A percentile compares a stretch with the other conserved stretches of the same genome.
Conservation (phyloP, 2,329 filamentous ascomycete genomes). For the Boeremia exigua region DNA sequence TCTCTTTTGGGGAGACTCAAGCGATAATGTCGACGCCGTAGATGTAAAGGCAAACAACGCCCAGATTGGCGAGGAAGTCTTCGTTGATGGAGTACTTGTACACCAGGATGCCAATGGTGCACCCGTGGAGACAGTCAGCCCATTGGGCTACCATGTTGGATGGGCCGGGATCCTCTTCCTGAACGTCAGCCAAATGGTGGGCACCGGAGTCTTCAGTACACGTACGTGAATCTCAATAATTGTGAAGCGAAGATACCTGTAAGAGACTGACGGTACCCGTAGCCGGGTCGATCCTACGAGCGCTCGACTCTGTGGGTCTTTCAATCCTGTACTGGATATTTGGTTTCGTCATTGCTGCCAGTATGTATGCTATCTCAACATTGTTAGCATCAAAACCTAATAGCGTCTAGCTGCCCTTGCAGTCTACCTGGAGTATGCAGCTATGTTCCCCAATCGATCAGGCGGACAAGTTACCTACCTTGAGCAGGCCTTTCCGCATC, state of each 20-base stretch:
- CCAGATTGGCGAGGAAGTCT: constrained; percentile 35
- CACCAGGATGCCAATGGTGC: constrained; percentile 40
- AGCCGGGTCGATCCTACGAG: constrained; percentile 35
- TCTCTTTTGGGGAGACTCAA: constrained; percentile 24
- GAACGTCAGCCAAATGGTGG: constrained; percentile 43
- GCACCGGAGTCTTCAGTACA: constrained; percentile 40
- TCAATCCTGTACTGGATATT: constrained; percentile 37
- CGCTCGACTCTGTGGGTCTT: constrained; percentile 36
- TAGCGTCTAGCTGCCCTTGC: constrained; percentile 26
- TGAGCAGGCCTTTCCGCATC: constrained; percentile 39
- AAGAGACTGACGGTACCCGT: constrained; percentile 4
- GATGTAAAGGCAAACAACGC: constrained; percentile 34
- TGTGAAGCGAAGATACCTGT: not conserved
- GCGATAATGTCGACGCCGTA: constrained; percentile 19
- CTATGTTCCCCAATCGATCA: constrained; percentile 37
- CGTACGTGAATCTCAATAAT: constrained; percentile 21
- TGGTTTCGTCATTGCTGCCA: constrained; percentile 34
- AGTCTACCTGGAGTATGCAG: constrained; percentile 37
- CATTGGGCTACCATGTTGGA: constrained; percentile 41
- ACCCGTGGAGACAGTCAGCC: constrained; percentile 38
- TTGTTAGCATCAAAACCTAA: not conserved
- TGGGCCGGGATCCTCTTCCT: constrained; percentile 38
- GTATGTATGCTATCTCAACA: constrained; percentile 7
- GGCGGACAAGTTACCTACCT: constrained; percentile 41
- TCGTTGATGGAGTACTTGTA: constrained; percentile 29